phyloP scores from a whole-genome alignment of 2,329 filamentous ascomycete species.

The Xylaria digitata region DNA sequence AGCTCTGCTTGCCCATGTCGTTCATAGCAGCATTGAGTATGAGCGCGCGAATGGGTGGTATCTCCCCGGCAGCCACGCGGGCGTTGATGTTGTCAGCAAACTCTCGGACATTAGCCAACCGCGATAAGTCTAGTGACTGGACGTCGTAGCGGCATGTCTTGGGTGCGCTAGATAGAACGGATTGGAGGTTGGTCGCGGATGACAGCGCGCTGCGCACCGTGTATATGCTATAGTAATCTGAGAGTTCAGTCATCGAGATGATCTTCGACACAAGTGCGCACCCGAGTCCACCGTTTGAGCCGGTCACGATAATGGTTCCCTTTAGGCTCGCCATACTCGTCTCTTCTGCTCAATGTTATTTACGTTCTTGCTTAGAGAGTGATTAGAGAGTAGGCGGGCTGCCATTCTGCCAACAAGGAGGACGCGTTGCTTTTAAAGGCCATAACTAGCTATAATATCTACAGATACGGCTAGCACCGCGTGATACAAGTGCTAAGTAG shows the following conservation, averaged over 20 bases:
- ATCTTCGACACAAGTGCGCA: constrained; percentile 11
- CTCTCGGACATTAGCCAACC: constrained; percentile 26
- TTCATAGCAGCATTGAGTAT: constrained; percentile 37
- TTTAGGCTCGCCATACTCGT: constrained; percentile 5
- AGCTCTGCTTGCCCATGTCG: constrained; percentile 42
- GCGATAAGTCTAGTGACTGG: constrained; percentile 21
- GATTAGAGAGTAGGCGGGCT: background rate
- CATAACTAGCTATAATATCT: background rate
- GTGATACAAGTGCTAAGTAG: background rate
- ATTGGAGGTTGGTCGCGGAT: background rate
- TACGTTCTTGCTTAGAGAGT: background rate
- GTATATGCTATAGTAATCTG: constrained; percentile 18
- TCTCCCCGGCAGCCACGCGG: constrained; percentile 31
- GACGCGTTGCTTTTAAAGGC: background rate
- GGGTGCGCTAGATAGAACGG: background rate
- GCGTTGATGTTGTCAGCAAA: constrained; percentile 28
- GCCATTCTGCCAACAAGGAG: background rate
- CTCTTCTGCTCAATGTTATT: background rate
- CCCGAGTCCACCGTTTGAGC: constrained; percentile 36
- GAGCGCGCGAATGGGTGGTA: constrained; percentile 41
- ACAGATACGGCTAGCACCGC: background rate
- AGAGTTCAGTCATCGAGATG: background rate
- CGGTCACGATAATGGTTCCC: constrained; percentile 32
- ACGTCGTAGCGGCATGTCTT: constrained; percentile 2
- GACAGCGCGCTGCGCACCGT: constrained; percentile 12